These are phyloP conservation scores for Picea glauca DNA, from an alignment of 75 land plant species.

Conservation along the genomic window DNA sequence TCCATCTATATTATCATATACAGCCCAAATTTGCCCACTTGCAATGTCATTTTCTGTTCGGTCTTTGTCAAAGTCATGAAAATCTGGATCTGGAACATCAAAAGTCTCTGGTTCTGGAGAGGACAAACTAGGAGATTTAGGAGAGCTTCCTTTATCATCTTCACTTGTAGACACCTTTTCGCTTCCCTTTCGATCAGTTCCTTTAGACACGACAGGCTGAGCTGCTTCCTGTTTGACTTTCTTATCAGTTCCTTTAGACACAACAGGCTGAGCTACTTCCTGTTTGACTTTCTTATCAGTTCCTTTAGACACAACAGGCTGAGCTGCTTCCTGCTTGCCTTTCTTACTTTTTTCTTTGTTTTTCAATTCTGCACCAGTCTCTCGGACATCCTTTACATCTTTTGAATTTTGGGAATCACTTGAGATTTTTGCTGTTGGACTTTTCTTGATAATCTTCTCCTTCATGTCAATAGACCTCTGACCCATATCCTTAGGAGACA, in stretches of 20 bases:
- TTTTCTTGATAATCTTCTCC: not conserved
- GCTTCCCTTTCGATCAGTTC: not conserved
- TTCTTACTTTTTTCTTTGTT: conserved; percentile 7
- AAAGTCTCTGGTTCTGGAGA: not conserved
- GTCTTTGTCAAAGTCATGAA: conserved; percentile 67
- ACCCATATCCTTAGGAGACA: not conserved
- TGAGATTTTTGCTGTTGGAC: not conserved
- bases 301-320: not conserved
- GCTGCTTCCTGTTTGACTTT: not conserved
- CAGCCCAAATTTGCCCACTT: conserved; percentile 81
- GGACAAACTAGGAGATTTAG: not conserved
- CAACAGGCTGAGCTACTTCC: not conserved
- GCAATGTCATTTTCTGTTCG: conserved; percentile 37
- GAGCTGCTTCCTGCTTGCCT: not conserved
- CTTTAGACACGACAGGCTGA: not conserved
- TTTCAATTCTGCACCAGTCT: not conserved
- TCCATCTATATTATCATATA: conserved; percentile 75
- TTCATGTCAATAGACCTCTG: not conserved
- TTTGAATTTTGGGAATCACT: not conserved
- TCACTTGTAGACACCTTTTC: not conserved
- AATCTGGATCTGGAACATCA: conserved; percentile 76
- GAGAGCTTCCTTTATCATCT: not conserved
- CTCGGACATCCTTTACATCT: not conserved
- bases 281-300: not conserved
- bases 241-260: not conserved